These are phyloP conservation scores for Rosa chinensis DNA, from an alignment of 306 rosid species.

Conservation along the genomic window DNA sequence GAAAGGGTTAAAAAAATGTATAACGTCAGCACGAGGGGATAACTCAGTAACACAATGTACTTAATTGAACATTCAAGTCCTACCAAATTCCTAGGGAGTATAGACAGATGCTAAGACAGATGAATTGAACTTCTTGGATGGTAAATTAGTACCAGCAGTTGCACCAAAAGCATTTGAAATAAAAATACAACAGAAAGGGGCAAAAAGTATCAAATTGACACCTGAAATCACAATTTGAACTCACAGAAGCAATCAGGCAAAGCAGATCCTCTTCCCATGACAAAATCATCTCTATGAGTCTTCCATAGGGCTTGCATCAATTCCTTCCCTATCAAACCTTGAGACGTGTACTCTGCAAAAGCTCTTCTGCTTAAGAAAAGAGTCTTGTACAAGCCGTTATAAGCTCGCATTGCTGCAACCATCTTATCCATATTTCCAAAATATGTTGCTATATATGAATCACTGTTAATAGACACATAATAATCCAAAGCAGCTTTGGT, in stretches of 20 bases:
- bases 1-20: no score
- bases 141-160: neutral
- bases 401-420: conserved; percentile 93
- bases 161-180: neutral
- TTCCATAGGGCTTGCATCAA: conserved; percentile 65
- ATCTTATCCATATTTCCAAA: conserved; percentile 98
- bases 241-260: conserved; percentile 83
- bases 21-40: no score
- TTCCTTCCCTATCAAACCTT: conserved; percentile 58
- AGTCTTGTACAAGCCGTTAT: conserved; percentile 64
- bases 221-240: conserved; percentile 58
- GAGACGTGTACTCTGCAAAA: conserved; percentile 62
- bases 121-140: neutral
- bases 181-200: neutral
- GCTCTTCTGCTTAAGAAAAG: conserved; percentile 75
- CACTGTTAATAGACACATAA: conserved; percentile 79
- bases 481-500: conserved; percentile 97
- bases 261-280: conserved; percentile 77
- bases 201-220: neutral
- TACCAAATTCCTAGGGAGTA: neutral
- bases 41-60: no score
- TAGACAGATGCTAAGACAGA: neutral
- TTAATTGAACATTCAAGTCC: neutral
- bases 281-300: conserved; percentile 70
- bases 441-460: conserved; percentile 80